Evolutionary conservation across 2,329 filamentous ascomycete species (phyloP).

Genomic region (Didymella segeticola): DNA sequence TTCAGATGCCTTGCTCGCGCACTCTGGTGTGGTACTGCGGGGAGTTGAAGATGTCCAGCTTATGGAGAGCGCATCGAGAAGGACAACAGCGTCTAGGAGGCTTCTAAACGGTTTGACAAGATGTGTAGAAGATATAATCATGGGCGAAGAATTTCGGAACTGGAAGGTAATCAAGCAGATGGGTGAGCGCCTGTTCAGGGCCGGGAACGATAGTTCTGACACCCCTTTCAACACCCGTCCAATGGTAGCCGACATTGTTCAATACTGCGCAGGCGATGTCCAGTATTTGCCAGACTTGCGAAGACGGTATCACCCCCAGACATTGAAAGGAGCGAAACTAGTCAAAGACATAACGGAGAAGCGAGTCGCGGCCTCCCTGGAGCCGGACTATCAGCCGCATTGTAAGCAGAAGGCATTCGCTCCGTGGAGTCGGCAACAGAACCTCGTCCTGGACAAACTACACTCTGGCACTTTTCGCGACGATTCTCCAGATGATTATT

Average conservation of each 20-base stretch:
- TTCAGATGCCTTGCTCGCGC: constrained; percentile 33
- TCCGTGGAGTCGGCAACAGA: background rate
- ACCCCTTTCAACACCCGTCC: background rate
- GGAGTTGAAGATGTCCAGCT: background rate
- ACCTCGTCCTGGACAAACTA: too few species aligned
- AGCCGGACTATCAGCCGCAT: background rate
- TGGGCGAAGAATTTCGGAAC: too few species aligned
- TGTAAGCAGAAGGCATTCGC: background rate
- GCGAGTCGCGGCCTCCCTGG: background rate
- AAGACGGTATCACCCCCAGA: background rate
- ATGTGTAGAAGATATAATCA: background rate
- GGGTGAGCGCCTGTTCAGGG: background rate
- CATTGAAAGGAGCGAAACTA: too few species aligned
- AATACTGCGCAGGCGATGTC: background rate
- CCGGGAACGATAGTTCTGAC: background rate
- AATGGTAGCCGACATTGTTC: background rate
- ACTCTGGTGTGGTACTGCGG: constrained; percentile 10
- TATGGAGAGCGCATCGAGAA: background rate
- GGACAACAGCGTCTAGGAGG: background rate
- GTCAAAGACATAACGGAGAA: background rate
- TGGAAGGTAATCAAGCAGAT: background rate
- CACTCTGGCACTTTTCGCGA: too few species aligned
- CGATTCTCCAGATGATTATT: too few species aligned
- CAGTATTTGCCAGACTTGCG: background rate
- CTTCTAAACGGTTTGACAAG: background rate